phyloP scores from a whole-genome alignment of 2,329 filamentous ascomycete species.

The Amesomyces nigricolor region DNA sequence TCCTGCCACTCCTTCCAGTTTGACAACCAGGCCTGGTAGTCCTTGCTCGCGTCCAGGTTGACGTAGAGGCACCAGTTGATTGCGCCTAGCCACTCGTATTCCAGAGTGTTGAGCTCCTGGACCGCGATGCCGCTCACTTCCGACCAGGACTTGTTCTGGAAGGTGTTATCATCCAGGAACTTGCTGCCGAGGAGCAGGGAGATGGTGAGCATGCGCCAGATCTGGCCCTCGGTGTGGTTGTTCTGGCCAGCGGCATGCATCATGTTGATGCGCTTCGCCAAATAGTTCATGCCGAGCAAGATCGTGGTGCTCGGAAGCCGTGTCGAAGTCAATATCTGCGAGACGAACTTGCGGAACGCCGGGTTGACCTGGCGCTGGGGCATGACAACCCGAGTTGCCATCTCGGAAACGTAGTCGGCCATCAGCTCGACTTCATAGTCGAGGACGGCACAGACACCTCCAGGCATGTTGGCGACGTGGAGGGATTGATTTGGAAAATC shows the following conservation, averaged over 20 bases:
- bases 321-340: conserved; percentile 84
- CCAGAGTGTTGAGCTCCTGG: conserved; percentile 74
- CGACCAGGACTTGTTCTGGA: conserved; percentile 95
- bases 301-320: conserved; percentile 88
- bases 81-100: conserved; percentile 79
- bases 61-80: conserved; percentile 84
- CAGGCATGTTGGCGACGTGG: conserved; percentile 51
- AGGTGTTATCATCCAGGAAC: conserved; percentile 94
- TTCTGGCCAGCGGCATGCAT: conserved; percentile 54
- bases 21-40: conserved; percentile 57
- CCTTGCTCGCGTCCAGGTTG: conserved; percentile 72
- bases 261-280: conserved; percentile 76
- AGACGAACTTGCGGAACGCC: conserved; percentile 86
- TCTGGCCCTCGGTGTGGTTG: conserved; percentile 59
- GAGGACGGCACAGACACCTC: conserved; percentile 87
- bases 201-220: conserved; percentile 84
- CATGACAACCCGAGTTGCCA: conserved; percentile 59
- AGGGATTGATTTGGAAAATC: neutral
- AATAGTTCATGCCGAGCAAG: conserved; percentile 81
- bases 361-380: conserved; percentile 52
- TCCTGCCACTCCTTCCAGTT: conserved; percentile 55
- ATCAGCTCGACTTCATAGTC: conserved; percentile 96
- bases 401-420: conserved; percentile 91
- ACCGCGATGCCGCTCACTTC: conserved; percentile 90
- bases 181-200: conserved; percentile 85